Conservation (phyloP, 257 asterid species). For the Solanum paucissectum region DNA sequence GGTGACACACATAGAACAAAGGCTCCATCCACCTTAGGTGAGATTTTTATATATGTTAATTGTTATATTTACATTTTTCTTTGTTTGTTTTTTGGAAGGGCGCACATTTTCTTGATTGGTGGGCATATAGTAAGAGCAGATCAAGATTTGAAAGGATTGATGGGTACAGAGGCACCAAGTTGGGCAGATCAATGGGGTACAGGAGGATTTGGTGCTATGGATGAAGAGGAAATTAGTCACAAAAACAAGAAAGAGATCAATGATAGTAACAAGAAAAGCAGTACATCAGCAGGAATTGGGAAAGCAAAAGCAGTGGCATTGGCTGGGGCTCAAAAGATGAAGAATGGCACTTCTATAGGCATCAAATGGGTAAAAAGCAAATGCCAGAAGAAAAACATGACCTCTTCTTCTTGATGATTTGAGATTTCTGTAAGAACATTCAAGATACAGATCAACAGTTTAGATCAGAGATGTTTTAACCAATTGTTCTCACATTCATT, state of each 20-base stretch:
- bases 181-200: slow-evolving; percentile 99
- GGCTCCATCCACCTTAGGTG: background rate
- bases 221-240: slow-evolving; percentile 13
- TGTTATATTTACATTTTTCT: background rate
- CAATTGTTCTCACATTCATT: too few relatives aligned
- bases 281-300: slow-evolving; percentile 31
- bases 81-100: background rate
- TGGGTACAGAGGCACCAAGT: slow-evolving; percentile 66
- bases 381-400: slow-evolving; percentile 39
- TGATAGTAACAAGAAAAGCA: slow-evolving; percentile 24
- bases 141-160: slow-evolving; percentile 7
- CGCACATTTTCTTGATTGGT: background rate
- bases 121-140: background rate
- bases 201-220: slow-evolving; percentile 76
- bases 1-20: background rate
- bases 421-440: too few relatives aligned
- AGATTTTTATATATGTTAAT: background rate
- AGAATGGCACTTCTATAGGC: slow-evolving; percentile 44
- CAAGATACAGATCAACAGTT: too few relatives aligned
- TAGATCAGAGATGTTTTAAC: too few relatives aligned
- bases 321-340: slow-evolving; percentile 55
- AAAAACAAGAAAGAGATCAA: slow-evolving; percentile 25
- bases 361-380: slow-evolving; percentile 68
- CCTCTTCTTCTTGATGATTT: slow-evolving; percentile 13
- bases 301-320: slow-evolving; percentile 55